A percentile compares a stretch with the other conserved stretches of the same genome.
phyloP scores from a whole-genome alignment of 1,139 yeast genomes.

The Magnusiomyces tetraspermus region DNA sequence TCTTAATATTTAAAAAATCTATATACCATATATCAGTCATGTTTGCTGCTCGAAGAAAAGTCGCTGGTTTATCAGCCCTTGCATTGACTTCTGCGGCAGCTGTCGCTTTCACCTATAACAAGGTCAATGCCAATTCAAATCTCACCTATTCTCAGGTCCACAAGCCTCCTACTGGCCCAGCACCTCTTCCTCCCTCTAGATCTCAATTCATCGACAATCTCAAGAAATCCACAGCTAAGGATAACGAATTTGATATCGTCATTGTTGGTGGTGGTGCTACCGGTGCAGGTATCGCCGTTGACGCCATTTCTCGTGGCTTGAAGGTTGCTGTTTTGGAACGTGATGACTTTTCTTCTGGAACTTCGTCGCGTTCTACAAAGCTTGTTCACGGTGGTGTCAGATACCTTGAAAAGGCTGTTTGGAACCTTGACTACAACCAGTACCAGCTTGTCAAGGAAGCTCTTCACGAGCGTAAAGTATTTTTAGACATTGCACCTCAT shows the following conservation, averaged over 20 bases:
- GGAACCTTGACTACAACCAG: constrained; percentile 78
- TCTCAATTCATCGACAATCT: constrained; percentile 7
- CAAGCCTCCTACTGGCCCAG: constrained; percentile 7
- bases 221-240: constrained; percentile 11
- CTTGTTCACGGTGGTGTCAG: constrained; percentile 98
- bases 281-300: constrained; percentile 89
- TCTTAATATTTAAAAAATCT: too few species aligned
- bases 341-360: constrained; percentile 84
- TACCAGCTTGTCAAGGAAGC: constrained; percentile 91
- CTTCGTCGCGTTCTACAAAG: constrained; percentile 91
- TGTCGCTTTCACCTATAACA: neutral
- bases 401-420: constrained; percentile 88
- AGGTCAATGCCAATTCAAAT: constrained; percentile 3
- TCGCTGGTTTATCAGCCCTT: neutral
- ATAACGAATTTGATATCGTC: constrained; percentile 57
- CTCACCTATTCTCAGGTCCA: constrained; percentile 5
- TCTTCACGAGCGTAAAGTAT: constrained; percentile 80
- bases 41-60: constrained; percentile 1
- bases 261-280: constrained; percentile 95
- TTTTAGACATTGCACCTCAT: constrained; percentile 90
- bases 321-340: constrained; percentile 82
- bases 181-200: constrained; percentile 10
- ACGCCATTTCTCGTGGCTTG: constrained; percentile 84
- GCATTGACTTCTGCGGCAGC: constrained; percentile 3
- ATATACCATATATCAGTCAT: neutral